phyloP scores from a whole-genome alignment of 176 grass and related monocot species.

The Chrysopogon serrulatus region DNA sequence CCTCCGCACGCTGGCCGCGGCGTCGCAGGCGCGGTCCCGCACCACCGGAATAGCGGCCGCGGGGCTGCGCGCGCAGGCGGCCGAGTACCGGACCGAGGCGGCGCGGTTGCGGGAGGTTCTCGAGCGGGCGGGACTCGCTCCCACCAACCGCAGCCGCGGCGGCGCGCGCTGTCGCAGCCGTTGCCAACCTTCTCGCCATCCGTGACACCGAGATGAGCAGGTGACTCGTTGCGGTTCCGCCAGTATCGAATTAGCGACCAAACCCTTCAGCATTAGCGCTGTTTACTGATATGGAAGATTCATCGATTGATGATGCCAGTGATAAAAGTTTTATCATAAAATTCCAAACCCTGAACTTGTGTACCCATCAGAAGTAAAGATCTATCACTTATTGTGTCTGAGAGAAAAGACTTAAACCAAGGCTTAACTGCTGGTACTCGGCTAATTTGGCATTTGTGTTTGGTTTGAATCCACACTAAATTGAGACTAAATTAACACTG shows the following conservation, averaged over 20 bases:
- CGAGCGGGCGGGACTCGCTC: constrained; percentile 65
- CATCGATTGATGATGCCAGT: too few species aligned
- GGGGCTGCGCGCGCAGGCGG: constrained; percentile 65
- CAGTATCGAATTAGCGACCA: too few species aligned
- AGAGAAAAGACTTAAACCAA: background rate
- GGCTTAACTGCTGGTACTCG: background rate
- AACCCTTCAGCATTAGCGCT: too few species aligned
- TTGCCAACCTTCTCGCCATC: constrained; percentile 79
- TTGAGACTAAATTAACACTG: background rate
- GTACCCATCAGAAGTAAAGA: too few species aligned
- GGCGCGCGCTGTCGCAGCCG: constrained; percentile 58
- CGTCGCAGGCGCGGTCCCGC: constrained; percentile 65
- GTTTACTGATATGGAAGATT: too few species aligned
- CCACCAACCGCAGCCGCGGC: constrained; percentile 49
- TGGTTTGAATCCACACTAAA: background rate
- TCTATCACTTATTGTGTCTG: background rate
- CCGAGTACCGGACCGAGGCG: constrained; percentile 74
- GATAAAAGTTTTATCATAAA: too few species aligned
- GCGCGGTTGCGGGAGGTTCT: constrained; percentile 71
- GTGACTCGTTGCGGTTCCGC: constrained; percentile 25
- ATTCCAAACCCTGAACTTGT: too few species aligned
- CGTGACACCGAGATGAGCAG: constrained; percentile 96
- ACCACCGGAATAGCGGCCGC: constrained; percentile 59
- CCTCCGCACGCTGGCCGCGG: constrained; percentile 56
- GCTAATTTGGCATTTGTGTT: background rate